Base-by-base conservation (phyloP, 2,329 filamentous ascomycete genomes). In the Pestalotiopsis sp. region DNA sequence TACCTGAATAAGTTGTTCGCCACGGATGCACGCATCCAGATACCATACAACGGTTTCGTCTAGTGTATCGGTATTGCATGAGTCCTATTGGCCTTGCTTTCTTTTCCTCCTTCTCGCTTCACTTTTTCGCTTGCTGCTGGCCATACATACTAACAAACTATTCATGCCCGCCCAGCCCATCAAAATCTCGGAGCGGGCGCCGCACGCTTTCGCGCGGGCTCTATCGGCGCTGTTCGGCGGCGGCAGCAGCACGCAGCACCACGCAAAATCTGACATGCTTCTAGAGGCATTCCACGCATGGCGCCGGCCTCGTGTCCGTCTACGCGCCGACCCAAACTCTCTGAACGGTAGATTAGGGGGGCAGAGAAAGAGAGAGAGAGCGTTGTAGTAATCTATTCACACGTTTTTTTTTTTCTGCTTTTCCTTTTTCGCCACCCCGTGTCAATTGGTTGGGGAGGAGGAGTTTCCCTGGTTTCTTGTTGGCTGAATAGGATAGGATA, bases 261-360 rank as follows among this genome's bases (percentile, higher is more conserved):
- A 36, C 31, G 9, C 31, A 7, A 36, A 36, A 39, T 20, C 31
- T 61, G 59, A 23, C 59, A 39, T 62, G 59, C 59, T 39, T 62
- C 59, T 39, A 39, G 59, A 62, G 59, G 27, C 59, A 62, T 62
- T 62, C 59, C 59, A 36, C 36, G 59, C 59, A 36, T 52, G 45
- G 17, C 45, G 45, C 45, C 59, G 27, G 25, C 17, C 13, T 36
- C 57, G 25, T 27, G 25, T n/a, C n/a, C 57, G 57, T 59, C 12
- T 36, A 7, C 27, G 57, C 57, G 57, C 57, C 23, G 45, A 52
- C 45, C 14, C 45, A 52, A 52, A 20, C 45, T 20, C 12, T 39
- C 17, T 45, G 13, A 13, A 13, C 13, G 13, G 13, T 45, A 14
- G 41, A 17, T 4, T 45, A 13, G 41, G 12, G 12, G 41, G 20